Conservation (phyloP, 306 rosid species). For the Rosa chinensis region DNA sequence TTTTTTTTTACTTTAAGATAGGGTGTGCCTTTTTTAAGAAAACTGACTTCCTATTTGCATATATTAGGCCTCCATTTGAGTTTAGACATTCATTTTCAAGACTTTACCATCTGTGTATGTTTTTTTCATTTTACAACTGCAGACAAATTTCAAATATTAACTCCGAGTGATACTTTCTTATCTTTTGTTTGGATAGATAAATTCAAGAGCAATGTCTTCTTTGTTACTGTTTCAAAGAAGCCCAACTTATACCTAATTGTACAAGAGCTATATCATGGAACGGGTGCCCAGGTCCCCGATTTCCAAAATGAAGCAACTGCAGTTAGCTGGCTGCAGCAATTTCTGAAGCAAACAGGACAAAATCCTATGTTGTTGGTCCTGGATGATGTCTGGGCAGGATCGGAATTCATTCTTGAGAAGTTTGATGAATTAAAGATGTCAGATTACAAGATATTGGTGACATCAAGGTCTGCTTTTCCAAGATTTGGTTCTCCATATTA, state of each 20-base stretch:
- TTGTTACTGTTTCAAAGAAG: constrained; percentile 37
- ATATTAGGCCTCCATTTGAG: background rate
- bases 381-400: constrained; percentile 22
- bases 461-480: constrained; percentile 19
- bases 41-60: background rate
- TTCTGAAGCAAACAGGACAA: constrained; percentile 5
- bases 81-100: background rate
- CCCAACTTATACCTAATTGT: constrained; percentile 40
- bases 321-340: constrained; percentile 31
- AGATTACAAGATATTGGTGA: constrained; percentile 35
- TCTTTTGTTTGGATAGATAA: constrained; percentile 31
- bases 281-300: constrained; percentile 16
- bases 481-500: constrained; percentile 23
- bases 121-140: background rate
- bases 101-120: background rate
- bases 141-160: background rate
- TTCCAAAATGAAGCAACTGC: constrained; percentile 39
- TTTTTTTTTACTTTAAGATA: background rate
- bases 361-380: constrained; percentile 11
- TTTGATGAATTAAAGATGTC: constrained; percentile 35
- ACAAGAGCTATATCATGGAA: constrained; percentile 36
- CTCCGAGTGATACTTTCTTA: constrained; percentile 6
- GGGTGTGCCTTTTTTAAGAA: background rate
- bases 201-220: constrained; percentile 53
- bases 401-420: constrained; percentile 32